These are phyloP conservation scores for Ganoderma multipileum DNA, from an alignment of 1,284 basidiomycete genomes.

Conservation along the genomic window DNA sequence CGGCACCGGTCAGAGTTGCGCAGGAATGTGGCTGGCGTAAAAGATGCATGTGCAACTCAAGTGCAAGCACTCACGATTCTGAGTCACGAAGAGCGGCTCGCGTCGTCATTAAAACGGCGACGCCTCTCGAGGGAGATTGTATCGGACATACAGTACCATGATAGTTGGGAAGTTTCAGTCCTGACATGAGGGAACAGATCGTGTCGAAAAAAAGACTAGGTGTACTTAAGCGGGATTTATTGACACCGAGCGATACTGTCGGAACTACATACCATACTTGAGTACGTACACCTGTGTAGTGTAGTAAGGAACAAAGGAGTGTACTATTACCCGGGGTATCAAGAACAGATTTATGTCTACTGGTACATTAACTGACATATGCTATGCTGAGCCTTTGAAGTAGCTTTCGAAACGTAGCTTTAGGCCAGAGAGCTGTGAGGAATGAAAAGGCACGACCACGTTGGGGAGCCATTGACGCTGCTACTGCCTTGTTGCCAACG, in stretches of 20 bases:
- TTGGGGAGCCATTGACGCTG: not conserved
- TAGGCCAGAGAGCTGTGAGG: too few relatives aligned
- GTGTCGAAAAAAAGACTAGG: not conserved
- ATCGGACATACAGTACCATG: not conserved
- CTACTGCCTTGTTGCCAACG: constrained; percentile 72
- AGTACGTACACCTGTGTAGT: not conserved
- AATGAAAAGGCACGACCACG: too few relatives aligned
- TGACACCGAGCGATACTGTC: not conserved
- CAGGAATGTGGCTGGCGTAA: too few relatives aligned
- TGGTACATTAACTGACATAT: not conserved
- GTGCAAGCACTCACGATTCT: too few relatives aligned
- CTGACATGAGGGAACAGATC: not conserved
- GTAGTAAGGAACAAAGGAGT: not conserved
- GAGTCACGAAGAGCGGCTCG: too few relatives aligned
- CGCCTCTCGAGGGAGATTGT: too few relatives aligned
- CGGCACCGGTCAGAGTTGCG: too few relatives aligned
- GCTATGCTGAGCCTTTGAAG: not conserved
- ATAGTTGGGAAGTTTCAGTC: not conserved
- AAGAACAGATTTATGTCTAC: not conserved
- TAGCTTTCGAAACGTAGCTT: not conserved
- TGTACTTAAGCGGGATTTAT: not conserved
- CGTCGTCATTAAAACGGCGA: too few relatives aligned
- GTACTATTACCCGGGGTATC: not conserved
- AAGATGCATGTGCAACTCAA: too few relatives aligned
- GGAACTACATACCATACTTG: not conserved